These are phyloP conservation scores for Geotrichum fermentans DNA, from an alignment of 1,139 yeast genomes.

Conservation along the genomic window DNA sequence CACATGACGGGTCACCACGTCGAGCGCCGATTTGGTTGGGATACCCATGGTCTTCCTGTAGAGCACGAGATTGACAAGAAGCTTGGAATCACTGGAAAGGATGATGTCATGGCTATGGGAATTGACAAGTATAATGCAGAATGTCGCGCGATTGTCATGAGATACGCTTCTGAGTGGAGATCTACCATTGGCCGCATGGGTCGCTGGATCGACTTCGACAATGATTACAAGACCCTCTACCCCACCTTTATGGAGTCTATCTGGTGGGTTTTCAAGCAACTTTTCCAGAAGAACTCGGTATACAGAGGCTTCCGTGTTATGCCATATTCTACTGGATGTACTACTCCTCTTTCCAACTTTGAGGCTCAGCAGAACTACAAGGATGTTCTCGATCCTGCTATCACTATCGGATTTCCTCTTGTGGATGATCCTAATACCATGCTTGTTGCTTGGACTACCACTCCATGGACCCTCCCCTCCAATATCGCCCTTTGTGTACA, in stretches of 20 bases:
- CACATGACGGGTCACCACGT: constrained; percentile 96
- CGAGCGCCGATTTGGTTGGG: constrained; percentile 99
- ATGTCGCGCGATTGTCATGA: constrained; percentile 95
- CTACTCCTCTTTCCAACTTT: constrained; percentile 93
- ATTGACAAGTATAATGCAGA: constrained; percentile 89
- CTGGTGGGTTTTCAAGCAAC: constrained; percentile 97
- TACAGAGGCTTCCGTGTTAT: constrained; percentile 93
- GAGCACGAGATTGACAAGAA: constrained; percentile 98
- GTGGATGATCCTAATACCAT: constrained; percentile 73
- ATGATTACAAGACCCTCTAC: constrained; percentile 94
- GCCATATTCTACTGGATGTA: constrained; percentile 97
- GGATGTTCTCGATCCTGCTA: constrained; percentile 95
- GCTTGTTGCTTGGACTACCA: constrained; percentile 97
- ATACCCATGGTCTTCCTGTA: constrained; percentile 96
- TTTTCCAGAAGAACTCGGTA: constrained; percentile 78
- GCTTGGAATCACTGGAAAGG: constrained; percentile 86
- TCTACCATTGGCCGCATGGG: constrained; percentile 88
- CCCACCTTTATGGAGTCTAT: constrained; percentile 96
- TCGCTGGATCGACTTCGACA: constrained; percentile 98
- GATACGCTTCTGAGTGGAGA: constrained; percentile 94
- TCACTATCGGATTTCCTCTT: constrained; percentile 83
- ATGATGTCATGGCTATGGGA: constrained; percentile 90
- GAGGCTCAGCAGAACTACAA: constrained; percentile 98
- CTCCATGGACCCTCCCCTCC: constrained; percentile 98
- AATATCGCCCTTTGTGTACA: constrained; percentile 88